Conservation (phyloP, 2,329 filamentous ascomycete species). For the Alternaria triticimaculans region DNA sequence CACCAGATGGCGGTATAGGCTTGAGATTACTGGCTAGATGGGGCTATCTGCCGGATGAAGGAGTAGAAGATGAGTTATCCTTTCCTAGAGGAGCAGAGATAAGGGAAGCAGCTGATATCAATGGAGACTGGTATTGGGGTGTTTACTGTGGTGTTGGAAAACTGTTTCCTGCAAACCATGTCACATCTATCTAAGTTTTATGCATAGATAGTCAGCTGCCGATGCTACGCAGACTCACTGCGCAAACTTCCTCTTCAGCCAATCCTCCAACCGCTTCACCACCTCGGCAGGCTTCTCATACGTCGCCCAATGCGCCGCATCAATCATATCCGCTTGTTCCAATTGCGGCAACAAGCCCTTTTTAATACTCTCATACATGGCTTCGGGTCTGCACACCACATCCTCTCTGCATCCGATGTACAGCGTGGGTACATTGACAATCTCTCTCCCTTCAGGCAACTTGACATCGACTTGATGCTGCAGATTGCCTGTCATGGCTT, state of each 20-base stretch:
- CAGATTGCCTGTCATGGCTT: slow-evolving; percentile 28
- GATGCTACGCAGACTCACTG: neutral
- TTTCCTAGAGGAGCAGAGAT: slow-evolving; percentile 88
- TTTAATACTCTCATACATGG: slow-evolving; percentile 35
- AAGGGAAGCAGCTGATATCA: slow-evolving; percentile 82
- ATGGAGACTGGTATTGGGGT: slow-evolving; percentile 89
- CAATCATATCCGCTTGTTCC: slow-evolving; percentile 38
- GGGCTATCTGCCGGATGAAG: slow-evolving; percentile 75
- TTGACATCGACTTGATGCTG: slow-evolving; percentile 38
- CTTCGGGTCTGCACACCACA: slow-evolving; percentile 43
- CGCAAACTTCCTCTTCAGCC: slow-evolving; percentile 25
- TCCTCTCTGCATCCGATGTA: slow-evolving; percentile 46
- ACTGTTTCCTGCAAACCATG: slow-evolving; percentile 81
- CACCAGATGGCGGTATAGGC: slow-evolving; percentile 77
- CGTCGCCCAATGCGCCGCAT: slow-evolving; percentile 47
- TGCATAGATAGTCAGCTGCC: neutral
- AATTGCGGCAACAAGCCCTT: slow-evolving; percentile 40
- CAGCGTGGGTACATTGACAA: slow-evolving; percentile 47
- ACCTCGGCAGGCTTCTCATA: slow-evolving; percentile 47
- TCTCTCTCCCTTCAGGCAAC: slow-evolving; percentile 23
- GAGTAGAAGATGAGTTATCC: slow-evolving; percentile 74
- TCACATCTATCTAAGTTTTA: slow-evolving; percentile 13
- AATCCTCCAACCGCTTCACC: slow-evolving; percentile 20
- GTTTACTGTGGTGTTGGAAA: slow-evolving; percentile 82
- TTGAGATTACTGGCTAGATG: slow-evolving; percentile 70